Evolutionary conservation across 1,139 yeast genomes (phyloP), one percentile per base, ranked within the genome.

Genomic region (Scheffersomyces segobiensis): DNA sequence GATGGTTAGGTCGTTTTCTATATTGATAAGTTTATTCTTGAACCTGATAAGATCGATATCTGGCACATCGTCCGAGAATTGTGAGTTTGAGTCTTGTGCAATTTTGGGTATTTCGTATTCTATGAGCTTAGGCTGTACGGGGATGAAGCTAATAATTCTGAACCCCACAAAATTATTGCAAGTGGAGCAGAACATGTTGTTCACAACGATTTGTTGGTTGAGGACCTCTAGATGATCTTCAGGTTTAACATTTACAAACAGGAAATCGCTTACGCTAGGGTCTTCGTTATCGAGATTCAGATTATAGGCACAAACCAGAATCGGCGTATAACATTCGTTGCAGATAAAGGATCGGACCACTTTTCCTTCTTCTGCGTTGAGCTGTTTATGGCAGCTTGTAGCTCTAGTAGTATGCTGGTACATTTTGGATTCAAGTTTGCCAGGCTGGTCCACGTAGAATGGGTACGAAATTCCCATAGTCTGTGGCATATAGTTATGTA

Each of bases 81-180:
- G 32, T 48, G 50, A 6, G 18, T 48, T 24, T 14, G 21, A 20
- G 50, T 48, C 50, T 8, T 48, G 26, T 7, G 4, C 24, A 12
- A 6, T 17, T 24, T n/a, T 21, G 22, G 12, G 39, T 5, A 55
- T 14, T 18, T 57, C 57, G 20, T 39, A 53, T 2, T 58, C 56
- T 6, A 59, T 52, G 14, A 48, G 22, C 21, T 47, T 26, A 1
- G 60, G 60, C 7, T 52, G 20, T 18, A 50, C 49, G 4, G 60
- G 56, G n/a, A 56, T 58, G 39, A 62, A 52, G 14, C 56, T 57
- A 18, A 62, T 56, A 3, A 67, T 56, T 52, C 61, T 62, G 52
- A 63, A 65, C 6, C 72, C 71, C 18, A 68, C 54, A 10, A 61
- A 57, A n/a, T 57, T 62, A 32, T 55, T 53, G 53, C 71, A 68